These are phyloP conservation scores for Sedum album DNA, from an alignment of 164 flowering plant species.

Conservation along the genomic window DNA sequence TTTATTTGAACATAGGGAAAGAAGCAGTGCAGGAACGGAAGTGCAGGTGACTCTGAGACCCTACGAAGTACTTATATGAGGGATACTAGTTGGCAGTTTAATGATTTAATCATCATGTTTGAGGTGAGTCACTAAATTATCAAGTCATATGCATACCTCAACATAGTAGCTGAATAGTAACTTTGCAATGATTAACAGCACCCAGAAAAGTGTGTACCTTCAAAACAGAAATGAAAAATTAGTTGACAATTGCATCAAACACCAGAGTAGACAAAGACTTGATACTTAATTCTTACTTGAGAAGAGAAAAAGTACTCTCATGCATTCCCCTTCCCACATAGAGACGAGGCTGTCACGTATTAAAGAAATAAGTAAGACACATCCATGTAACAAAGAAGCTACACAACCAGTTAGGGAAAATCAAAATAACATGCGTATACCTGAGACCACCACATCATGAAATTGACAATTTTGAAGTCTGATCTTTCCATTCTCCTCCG, in stretches of 20 bases:
- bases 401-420: background rate
- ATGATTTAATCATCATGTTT: background rate
- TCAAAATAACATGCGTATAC: constrained; percentile 20
- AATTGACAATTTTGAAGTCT: constrained; percentile 52
- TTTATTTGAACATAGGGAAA: background rate
- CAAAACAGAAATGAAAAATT: constrained; percentile 8
- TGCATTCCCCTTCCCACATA: constrained; percentile 98
- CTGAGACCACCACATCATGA: constrained; percentile 99
- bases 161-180: constrained; percentile 72
- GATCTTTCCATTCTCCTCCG: constrained; percentile 78
- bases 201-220: constrained; percentile 90
- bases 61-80: background rate
- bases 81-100: background rate
- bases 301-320: constrained; percentile 66
- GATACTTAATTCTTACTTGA: constrained; percentile 48
- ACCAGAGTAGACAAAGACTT: background rate
- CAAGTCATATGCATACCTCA: constrained; percentile 51
- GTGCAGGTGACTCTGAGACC: background rate
- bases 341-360: constrained; percentile 70
- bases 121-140: background rate
- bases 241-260: background rate
- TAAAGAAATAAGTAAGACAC: background rate
- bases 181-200: constrained; percentile 61
- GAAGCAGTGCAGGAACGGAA: background rate
- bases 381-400: background rate